These are phyloP conservation scores for Pleurotus ostreatus DNA, from an alignment of 768 basidiomycete genomes.

Conservation along the genomic window DNA sequence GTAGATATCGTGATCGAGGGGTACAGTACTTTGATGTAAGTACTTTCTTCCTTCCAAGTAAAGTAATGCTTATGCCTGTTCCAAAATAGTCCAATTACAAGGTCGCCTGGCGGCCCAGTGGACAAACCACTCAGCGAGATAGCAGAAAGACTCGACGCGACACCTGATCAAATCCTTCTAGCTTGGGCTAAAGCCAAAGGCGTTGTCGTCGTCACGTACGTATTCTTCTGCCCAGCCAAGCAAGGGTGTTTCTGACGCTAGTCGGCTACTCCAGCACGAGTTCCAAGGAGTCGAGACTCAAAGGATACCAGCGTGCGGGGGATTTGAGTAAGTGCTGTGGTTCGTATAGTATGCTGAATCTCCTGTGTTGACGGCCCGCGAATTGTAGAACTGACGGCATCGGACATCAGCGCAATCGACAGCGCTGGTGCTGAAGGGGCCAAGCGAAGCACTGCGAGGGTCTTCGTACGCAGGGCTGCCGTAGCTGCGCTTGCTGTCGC, in stretches of 20 bases:
- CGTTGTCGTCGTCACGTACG: slow-evolving; percentile 59
- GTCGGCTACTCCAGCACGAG: slow-evolving; percentile 41
- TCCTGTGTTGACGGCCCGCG: background rate
- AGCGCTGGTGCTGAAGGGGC: slow-evolving; percentile 45
- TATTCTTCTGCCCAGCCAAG: background rate
- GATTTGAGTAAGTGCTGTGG: slow-evolving; percentile 46
- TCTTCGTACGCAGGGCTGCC: slow-evolving; percentile 11
- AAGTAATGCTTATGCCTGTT: background rate
- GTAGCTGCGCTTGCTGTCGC: slow-evolving; percentile 17
- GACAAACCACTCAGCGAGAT: slow-evolving; percentile 55
- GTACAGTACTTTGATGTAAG: slow-evolving; percentile 64
- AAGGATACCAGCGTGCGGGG: slow-evolving; percentile 65
- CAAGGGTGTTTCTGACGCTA: background rate
- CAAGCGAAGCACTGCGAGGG: slow-evolving; percentile 8
- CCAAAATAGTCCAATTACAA: slow-evolving; percentile 51
- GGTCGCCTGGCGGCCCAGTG: slow-evolving; percentile 56
- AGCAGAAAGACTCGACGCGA: slow-evolving; percentile 44
- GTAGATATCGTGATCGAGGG: slow-evolving; percentile 59
- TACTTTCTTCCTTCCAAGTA: background rate
- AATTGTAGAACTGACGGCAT: slow-evolving; percentile 39
- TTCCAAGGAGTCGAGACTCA: slow-evolving; percentile 59
- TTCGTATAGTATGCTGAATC: no score
- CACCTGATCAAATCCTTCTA: slow-evolving; percentile 63
- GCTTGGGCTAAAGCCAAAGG: slow-evolving; percentile 73
- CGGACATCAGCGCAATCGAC: slow-evolving; percentile 55